Evolutionary conservation across 352 stramenopile species (phyloP), one percentile per base, ranked within the genome.

Genomic region (Pythium aquatile): DNA sequence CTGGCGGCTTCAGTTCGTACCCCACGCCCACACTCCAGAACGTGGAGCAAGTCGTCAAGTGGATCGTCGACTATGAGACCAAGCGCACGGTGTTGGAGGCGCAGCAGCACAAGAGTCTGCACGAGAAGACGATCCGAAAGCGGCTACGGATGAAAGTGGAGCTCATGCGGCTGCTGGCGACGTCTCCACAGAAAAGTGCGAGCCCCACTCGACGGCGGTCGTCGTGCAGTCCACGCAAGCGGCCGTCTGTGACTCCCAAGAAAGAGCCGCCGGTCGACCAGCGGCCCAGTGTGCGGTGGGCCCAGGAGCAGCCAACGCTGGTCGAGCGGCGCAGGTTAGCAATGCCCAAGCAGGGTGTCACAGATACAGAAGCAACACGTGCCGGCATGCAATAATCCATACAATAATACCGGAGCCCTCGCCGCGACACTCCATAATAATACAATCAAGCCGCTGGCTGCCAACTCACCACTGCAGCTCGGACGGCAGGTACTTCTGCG

Each of bases 401-500:
- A 47, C 16, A 47, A 47, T 47, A 47, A 47, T 47, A 47, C 8
- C 40, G 16, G 40, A 47, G 40, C 40, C 16, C 40, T 47, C 5
- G 40, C 40, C 40, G 17, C 40, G 17, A 20, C 16, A 47, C 24
- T 57, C 44, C 47, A 58, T 54, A 65, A 46, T 66, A 55, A 60
- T 44, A 66, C 42, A 60, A 39, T 28, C 16, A 26, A 58, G 56
- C 33, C 2, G 24, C 16, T 26, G 17, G 9, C 6, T 33, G 5
- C 49, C 16, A 1, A 1, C n/a, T 88, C 58, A 93, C 86, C 86
- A 94, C n/a, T 85, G 76, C 1, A 94, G 68, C 44, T 78, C 73
- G 1, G 74, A 57, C 2, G 83, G 84, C 2, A 94, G 58, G 69
- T 92, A 94, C 60, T 94, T 94, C 35, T 86, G 69, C 1, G 73